Conservation (phyloP, 768 basidiomycete genomes). For the Hericium erinaceus region DNA sequence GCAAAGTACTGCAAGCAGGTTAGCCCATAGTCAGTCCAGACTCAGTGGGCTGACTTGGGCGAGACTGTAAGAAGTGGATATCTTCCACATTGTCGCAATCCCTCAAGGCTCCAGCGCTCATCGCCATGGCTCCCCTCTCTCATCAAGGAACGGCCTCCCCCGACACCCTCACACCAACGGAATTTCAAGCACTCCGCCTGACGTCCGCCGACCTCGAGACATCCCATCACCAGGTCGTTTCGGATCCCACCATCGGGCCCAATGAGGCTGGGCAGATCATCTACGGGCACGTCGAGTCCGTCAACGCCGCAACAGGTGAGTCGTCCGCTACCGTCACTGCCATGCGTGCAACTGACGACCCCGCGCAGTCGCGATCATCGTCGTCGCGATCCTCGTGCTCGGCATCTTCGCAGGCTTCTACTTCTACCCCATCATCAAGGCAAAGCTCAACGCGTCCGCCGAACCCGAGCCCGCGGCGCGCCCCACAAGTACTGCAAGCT, state of each 20-base stretch:
- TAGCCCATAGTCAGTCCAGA: too few relatives aligned
- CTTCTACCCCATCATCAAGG: slow-evolving; percentile 4
- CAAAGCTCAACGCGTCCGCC: background rate
- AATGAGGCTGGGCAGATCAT: background rate
- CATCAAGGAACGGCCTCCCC: background rate
- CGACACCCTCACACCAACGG: background rate
- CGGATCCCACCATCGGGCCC: background rate
- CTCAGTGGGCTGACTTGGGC: too few relatives aligned
- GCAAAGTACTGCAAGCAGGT: too few relatives aligned
- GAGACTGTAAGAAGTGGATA: too few relatives aligned
- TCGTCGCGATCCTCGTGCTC: background rate
- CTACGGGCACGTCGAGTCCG: slow-evolving; percentile 3
- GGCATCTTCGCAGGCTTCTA: slow-evolving; percentile 8
- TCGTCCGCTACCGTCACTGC: background rate
- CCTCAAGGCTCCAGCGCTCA: background rate
- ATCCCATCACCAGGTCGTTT: background rate
- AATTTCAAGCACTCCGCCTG: background rate
- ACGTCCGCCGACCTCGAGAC: background rate
- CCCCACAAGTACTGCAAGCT: background rate
- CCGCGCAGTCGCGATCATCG: slow-evolving; percentile 1
- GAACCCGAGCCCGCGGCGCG: background rate
- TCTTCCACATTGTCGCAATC: too few relatives aligned
- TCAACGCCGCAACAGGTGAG: slow-evolving; percentile 7
- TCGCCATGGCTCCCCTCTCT: background rate
- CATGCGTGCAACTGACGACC: background rate